Evolutionary conservation across 2,329 filamentous ascomycete species (phyloP).

Genomic region (Pestalotiopsis sp.): DNA sequence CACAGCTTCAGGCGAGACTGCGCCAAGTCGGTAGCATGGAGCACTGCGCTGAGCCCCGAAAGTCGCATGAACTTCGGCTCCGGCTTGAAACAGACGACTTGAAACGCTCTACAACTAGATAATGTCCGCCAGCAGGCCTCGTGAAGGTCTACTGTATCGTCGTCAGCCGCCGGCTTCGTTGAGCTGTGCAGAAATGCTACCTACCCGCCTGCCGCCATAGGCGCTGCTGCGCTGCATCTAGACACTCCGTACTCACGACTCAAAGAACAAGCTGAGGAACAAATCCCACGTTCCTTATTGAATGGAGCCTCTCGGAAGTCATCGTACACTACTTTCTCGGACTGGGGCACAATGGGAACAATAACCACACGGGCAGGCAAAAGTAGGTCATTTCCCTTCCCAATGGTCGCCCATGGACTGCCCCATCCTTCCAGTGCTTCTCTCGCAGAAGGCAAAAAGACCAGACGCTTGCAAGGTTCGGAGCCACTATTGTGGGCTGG

Average conservation of each 20-base stretch:
- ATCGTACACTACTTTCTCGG: neutral
- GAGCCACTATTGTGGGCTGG: slow-evolving; percentile 7
- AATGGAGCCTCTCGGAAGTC: neutral
- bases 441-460: neutral
- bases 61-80: slow-evolving; percentile 1
- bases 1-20: slow-evolving; percentile 4
- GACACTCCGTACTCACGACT: neutral
- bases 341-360: neutral
- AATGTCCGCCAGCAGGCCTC: neutral
- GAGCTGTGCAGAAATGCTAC: no score
- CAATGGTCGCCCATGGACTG: neutral
- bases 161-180: neutral
- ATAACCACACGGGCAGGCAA: neutral
- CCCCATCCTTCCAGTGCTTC: neutral
- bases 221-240: neutral
- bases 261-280: neutral
- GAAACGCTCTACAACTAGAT: neutral
- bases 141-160: neutral
- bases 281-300: neutral
- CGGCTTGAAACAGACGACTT: slow-evolving; percentile 8
- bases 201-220: neutral
- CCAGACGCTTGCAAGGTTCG: slow-evolving; percentile 5
- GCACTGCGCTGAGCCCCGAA: neutral
- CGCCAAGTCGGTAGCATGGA: slow-evolving; percentile 1
- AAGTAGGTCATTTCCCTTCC: neutral